Evolutionary conservation across 495 filamentous ascomycete genomes (phyloP).

Genomic region (Neurospora cerealis): DNA sequence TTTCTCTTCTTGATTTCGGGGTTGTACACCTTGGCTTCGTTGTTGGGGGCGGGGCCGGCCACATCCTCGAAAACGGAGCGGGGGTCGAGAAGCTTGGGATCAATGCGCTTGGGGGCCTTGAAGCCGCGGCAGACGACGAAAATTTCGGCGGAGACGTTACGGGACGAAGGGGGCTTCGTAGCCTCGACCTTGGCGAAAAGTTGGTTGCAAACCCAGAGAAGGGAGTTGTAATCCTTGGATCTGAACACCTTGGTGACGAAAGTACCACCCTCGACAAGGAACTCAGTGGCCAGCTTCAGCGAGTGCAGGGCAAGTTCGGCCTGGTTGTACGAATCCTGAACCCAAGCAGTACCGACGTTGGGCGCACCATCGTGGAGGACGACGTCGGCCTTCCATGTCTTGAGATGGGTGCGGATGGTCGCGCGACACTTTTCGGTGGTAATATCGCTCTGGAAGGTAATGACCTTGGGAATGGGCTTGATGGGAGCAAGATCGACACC

Average conservation of each 20-base stretch:
- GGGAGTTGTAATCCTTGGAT: constrained; percentile 92
- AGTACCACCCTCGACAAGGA: constrained; percentile 77
- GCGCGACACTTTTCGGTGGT: constrained; percentile 93
- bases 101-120: constrained; percentile 79
- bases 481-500: constrained; percentile 94
- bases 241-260: constrained; percentile 98
- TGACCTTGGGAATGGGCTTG: constrained; percentile 85
- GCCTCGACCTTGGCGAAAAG: constrained; percentile 90
- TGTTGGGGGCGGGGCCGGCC: constrained; percentile 79
- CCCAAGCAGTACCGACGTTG: constrained; percentile 96
- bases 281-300: constrained; percentile 89
- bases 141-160: constrained; percentile 95
- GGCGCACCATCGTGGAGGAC: constrained; percentile 98
- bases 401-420: constrained; percentile 82
- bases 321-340: constrained; percentile 97
- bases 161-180: constrained; percentile 90
- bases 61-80: constrained; percentile 90
- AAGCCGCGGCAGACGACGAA: constrained; percentile 94
- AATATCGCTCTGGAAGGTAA: constrained; percentile 96
- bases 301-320: constrained; percentile 89
- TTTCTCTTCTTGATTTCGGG: constrained; percentile 95
- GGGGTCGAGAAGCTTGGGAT: constrained; percentile 87
- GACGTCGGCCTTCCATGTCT: constrained; percentile 94
- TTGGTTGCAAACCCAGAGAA: constrained; percentile 98
- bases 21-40: constrained; percentile 96